A percentile compares a stretch with the other conserved stretches of the same genome.
These are phyloP conservation scores for Ilex paraguariensis DNA, from an alignment of 305 asterid species.

Conservation along the genomic window DNA sequence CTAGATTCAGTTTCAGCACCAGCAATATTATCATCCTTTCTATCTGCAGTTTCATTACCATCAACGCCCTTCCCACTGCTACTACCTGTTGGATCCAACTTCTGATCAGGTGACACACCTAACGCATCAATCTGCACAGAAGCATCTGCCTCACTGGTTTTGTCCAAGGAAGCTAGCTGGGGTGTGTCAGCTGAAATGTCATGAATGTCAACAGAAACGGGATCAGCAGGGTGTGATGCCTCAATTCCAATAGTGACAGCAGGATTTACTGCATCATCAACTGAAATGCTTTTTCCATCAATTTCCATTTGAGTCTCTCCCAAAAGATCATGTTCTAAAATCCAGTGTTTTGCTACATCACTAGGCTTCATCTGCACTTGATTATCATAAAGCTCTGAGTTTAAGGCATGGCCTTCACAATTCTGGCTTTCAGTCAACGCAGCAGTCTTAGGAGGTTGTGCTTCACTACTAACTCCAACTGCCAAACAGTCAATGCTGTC, in stretches of 20 bases:
- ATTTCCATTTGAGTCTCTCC: constrained; percentile 33
- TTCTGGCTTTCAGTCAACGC: constrained; percentile 23
- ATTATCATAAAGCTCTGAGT: constrained; percentile 21
- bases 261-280: constrained; percentile 25
- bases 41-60: constrained; percentile 29
- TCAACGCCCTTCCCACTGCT: constrained; percentile 28
- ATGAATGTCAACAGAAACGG: constrained; percentile 26
- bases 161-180: constrained; percentile 22
- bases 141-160: constrained; percentile 23
- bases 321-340: constrained; percentile 24
- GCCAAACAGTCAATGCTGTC: constrained; percentile 21
- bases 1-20: constrained; percentile 30
- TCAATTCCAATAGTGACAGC: constrained; percentile 17
- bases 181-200: constrained; percentile 24
- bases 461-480: constrained; percentile 27
- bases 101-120: constrained; percentile 26
- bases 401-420: constrained; percentile 22
- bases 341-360: constrained; percentile 23
- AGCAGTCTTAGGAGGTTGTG: constrained; percentile 25
- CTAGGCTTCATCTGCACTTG: constrained; percentile 23
- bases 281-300: constrained; percentile 20
- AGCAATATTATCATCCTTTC: constrained; percentile 28
- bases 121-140: constrained; percentile 19
- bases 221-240: constrained; percentile 19
- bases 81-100: constrained; percentile 19